Evolutionary conservation across 1,139 yeast genomes (phyloP).

Genomic region (Casaregolazyma lundiana): DNA sequence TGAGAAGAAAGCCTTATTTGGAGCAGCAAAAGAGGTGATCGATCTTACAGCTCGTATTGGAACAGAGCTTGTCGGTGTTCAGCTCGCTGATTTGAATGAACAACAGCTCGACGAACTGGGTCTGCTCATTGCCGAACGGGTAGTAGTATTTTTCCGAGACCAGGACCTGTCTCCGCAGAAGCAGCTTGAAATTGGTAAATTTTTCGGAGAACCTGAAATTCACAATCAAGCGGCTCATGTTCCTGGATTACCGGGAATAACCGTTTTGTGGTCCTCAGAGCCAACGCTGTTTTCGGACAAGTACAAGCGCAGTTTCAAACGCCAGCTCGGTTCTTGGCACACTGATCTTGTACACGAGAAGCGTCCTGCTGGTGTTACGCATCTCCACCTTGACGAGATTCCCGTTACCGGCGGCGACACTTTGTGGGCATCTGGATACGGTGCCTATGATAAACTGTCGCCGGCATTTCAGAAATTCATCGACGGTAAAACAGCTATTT

Average conservation of each 20-base stretch:
- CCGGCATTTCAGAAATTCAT: conserved; percentile 45
- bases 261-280: conserved; percentile 52
- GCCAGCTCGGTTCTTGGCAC: conserved; percentile 39
- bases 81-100: conserved; percentile 49
- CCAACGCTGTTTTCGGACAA: conserved; percentile 19
- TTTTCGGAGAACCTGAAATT: conserved; percentile 45
- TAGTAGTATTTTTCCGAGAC: conserved; percentile 52
- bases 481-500: conserved; percentile 48
- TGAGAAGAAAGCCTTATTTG: conserved; percentile 48
- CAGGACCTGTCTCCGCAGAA: conserved; percentile 39
- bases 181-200: conserved; percentile 43
- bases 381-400: conserved; percentile 44
- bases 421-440: conserved; percentile 47
- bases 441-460: conserved; percentile 48
- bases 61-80: conserved; percentile 58
- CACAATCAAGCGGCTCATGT: conserved; percentile 45
- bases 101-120: conserved; percentile 58
- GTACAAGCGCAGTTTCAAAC: conserved; percentile 21
- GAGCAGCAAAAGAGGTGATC: conserved; percentile 47
- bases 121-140: conserved; percentile 57
- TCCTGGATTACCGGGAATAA: conserved; percentile 43
- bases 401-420: conserved; percentile 50
- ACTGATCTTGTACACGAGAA: conserved; percentile 46
- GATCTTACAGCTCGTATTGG: conserved; percentile 49
- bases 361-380: conserved; percentile 48